phyloP scores from a whole-genome alignment of 1,139 yeast genomes.

The Hanseniaspora sp. region DNA sequence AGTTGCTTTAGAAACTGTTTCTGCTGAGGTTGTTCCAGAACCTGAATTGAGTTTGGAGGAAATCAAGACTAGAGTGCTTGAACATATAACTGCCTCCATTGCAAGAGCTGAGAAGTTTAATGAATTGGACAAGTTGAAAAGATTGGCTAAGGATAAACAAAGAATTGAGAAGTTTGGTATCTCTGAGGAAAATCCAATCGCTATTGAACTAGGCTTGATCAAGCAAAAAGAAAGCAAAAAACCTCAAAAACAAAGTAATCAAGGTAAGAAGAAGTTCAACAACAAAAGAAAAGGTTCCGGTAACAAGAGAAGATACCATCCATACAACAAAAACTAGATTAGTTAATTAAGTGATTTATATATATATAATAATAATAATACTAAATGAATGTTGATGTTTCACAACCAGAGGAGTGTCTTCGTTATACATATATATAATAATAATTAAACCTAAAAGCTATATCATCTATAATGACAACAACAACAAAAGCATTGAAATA shows the following conservation, averaged over 20 bases:
- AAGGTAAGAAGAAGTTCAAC: not conserved
- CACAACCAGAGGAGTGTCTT: no score
- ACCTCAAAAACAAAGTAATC: not conserved
- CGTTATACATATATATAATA: no score
- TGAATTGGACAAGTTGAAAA: slow-evolving; percentile 37
- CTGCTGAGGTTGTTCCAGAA: slow-evolving; percentile 16
- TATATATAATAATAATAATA: not conserved
- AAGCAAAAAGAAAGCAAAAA: slow-evolving; percentile 3
- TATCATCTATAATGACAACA: no score
- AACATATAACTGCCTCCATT: slow-evolving; percentile 54
- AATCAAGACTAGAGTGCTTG: slow-evolving; percentile 57
- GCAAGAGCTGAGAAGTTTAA: slow-evolving; percentile 66
- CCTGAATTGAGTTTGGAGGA: slow-evolving; percentile 49
- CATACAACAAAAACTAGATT: not conserved
- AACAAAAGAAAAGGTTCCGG: not conserved
- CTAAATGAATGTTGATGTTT: not conserved
- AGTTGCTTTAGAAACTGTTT: slow-evolving; percentile 15
- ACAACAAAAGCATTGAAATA: no score
- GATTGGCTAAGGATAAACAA: slow-evolving; percentile 46
- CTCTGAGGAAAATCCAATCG: slow-evolving; percentile 54
- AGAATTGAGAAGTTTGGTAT: slow-evolving; percentile 82
- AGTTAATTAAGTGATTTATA: not conserved
- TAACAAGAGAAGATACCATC: slow-evolving; percentile 8
- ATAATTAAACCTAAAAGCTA: no score
- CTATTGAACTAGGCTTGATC: slow-evolving; percentile 51